Percentiles rank a stretch among this genome's conserved stretches.
Conservation (phyloP, 345 rosid species). For the Kernera saxatilis region DNA sequence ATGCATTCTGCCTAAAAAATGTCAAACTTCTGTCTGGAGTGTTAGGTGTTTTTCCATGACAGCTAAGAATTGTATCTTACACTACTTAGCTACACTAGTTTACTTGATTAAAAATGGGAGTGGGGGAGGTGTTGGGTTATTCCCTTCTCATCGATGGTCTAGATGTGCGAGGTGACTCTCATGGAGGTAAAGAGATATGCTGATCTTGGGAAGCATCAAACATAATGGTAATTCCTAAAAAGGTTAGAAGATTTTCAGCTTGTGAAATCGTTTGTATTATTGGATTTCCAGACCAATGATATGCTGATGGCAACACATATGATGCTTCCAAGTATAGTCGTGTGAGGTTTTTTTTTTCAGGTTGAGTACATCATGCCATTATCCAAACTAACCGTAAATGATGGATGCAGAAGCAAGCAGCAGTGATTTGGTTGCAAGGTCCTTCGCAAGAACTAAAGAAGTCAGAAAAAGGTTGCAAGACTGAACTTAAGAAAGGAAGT, state of each 20-base stretch:
- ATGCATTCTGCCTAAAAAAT: background rate
- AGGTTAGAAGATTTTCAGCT: background rate
- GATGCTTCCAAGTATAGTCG: background rate
- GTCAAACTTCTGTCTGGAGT: background rate
- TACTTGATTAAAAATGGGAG: background rate
- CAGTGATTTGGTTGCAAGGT: slow-evolving; percentile 8
- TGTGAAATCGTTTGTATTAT: background rate
- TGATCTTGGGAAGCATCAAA: background rate
- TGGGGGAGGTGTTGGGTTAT: slow-evolving; percentile 6
- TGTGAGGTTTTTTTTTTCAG: background rate
- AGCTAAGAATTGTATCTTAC: background rate
- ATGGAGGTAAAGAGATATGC: slow-evolving; percentile 2
- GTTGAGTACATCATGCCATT: background rate
- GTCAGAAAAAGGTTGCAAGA: background rate
- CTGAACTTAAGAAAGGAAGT: background rate
- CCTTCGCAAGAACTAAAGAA: slow-evolving; percentile 5
- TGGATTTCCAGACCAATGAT: background rate
- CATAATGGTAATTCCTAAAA: background rate
- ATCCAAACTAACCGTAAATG: background rate
- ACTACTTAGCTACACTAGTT: background rate
- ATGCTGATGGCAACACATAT: background rate
- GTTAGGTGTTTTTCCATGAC: background rate
- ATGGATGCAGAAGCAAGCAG: slow-evolving; percentile 9
- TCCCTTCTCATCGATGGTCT: slow-evolving; percentile 37
- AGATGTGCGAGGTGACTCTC: slow-evolving; percentile 29